Evolutionary conservation across 768 basidiomycete genomes (phyloP), one percentile per base, ranked within the genome.

Genomic region (Postia placenta): DNA sequence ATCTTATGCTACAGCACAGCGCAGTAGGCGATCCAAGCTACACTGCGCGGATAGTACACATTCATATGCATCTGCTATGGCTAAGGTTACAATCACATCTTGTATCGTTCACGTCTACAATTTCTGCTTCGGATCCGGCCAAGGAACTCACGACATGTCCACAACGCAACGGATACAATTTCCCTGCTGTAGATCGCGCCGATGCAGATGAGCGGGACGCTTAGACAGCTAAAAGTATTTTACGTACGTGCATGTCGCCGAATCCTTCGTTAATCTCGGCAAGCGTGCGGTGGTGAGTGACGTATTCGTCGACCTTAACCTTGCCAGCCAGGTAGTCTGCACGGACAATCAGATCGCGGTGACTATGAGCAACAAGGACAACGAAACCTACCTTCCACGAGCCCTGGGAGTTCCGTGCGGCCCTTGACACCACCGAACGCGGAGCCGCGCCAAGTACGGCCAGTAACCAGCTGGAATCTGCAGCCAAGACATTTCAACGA

Each of bases 351-450:
- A 36, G 55, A 42, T 37, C 44, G 20, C 51, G n/a, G n/a, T 47
- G 17, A 30, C 47, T 19, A 47, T 20, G 45, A 42, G 9, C 40
- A 42, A 27, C 37, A 7, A 11, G n/a, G 15, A 33, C n/a, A 12
- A 39, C 11, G 11, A 19, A n/a, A 54, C 67, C 57, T 52, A 90
- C 91, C 90, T 66, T 94, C 83, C 6, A 97, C 93, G 27, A 97
- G 81, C 20, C 89, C 90, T 38, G 94, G 94, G 36, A 97, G 73
- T 69, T 98, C 95, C 15, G 94, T 92, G 49, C 96, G 81, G 28
- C 95, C 96, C 73, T 98, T 98, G 56, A 99, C 94, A 45, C 96
- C 96, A 48, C 96, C 96, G 61, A 98, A 99, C 2, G 96, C 96
- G 28, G 80, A 74, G 38, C 96, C 96, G 60, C 92, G 85, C 96